Base-by-base conservation (phyloP, 163 green algal species). In the Chlorella variabilis region DNA sequence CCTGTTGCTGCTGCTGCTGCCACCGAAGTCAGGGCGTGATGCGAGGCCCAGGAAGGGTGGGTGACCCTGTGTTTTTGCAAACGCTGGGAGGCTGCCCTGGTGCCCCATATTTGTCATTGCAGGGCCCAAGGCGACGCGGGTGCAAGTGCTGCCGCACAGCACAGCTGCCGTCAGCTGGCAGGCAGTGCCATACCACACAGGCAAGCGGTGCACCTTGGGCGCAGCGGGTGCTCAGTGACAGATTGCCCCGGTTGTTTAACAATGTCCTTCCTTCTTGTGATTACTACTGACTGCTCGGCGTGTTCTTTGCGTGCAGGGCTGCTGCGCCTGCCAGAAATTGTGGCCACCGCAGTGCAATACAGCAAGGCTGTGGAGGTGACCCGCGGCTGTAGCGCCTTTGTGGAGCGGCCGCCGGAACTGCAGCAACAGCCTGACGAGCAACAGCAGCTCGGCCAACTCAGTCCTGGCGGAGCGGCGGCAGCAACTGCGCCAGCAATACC, bases 151-250 rank as follows among this genome's bases (percentile, higher is more conserved):
- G 61, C 77, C 77, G 8, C 36, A 38, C 61, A 61, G 34, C 49
- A n/a, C 4, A 15, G 25, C 31, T 27, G 38, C 18, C 9, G 27
- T 77, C 9, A 69, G 11, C 36, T 83, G 77, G 77, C 36, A 83
- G n/a, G 49, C 49, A 27, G 77, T 76, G 49, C 49, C 77, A 4
- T 76, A 74, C 65, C 77, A 83, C 77, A 61, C 38, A 7, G 77
- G 71, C 63, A 58, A 34, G 51, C 27, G 25, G 1, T 1, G 31
- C 45, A 54, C n/a, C n/a, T n/a, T n/a, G n/a, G 45, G 45, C 45
- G 15, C 11, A 11, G 45, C 45, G 15, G 45, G 11, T 23, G 11
- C 11, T 54, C 11, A 23, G 15, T 54, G 45, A 11, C 45, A 11
- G 45, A 15, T 11, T 11, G 45, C 45, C 45, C 45, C 45, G 11